Evolutionary conservation across 768 basidiomycete genomes (phyloP).

Genomic region (Boletellus emodensis): DNA sequence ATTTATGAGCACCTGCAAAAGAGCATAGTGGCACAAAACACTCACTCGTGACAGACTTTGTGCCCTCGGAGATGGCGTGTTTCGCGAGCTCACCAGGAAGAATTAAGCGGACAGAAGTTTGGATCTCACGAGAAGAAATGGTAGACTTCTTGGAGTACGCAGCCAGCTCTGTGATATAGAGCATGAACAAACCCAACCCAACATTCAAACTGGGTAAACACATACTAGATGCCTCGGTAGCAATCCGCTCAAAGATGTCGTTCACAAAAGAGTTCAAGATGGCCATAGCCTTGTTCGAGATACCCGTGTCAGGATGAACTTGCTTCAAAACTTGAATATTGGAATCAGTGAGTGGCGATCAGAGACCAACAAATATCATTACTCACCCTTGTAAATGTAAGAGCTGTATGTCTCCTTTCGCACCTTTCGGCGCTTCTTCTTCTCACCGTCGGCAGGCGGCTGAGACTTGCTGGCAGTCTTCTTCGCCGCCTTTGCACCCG

Average conservation of each 20-base stretch:
- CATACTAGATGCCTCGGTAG: slow-evolving; percentile 67
- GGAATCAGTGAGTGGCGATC: not conserved
- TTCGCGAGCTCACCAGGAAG: slow-evolving; percentile 83
- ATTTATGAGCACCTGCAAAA: slow-evolving; percentile 8
- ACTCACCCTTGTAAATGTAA: slow-evolving; percentile 77
- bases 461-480: slow-evolving; percentile 57
- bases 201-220: slow-evolving; percentile 3
- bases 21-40: slow-evolving; percentile 5
- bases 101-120: slow-evolving; percentile 79
- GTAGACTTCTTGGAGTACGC: slow-evolving; percentile 88
- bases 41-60: slow-evolving; percentile 67
- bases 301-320: slow-evolving; percentile 91
- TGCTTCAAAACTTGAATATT: slow-evolving; percentile 69
- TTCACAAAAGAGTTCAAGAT: slow-evolving; percentile 83
- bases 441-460: slow-evolving; percentile 54
- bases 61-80: slow-evolving; percentile 86
- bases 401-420: slow-evolving; percentile 83
- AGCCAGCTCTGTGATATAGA: slow-evolving; percentile 57
- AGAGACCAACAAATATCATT: not conserved
- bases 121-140: slow-evolving; percentile 88
- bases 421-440: slow-evolving; percentile 78
- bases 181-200: not conserved
- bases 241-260: slow-evolving; percentile 80
- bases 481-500: slow-evolving; percentile 52
- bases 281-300: slow-evolving; percentile 86